Conservation (phyloP, 2,329 filamentous ascomycete species). For the Ceratocystis harringtonii region DNA sequence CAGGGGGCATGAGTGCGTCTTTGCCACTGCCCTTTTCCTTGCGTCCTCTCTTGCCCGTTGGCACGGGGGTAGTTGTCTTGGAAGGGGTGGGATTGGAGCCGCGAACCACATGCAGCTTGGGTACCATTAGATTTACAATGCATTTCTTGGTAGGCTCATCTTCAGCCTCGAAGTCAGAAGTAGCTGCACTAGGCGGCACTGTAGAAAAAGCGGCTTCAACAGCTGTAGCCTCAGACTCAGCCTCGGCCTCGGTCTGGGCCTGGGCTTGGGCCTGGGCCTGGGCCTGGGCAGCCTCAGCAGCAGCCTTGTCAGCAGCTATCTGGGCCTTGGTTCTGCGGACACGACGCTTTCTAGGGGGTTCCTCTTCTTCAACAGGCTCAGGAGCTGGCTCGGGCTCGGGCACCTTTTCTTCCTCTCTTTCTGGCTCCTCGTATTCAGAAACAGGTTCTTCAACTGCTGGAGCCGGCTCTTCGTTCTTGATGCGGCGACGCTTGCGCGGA, state of each 20-base stretch:
- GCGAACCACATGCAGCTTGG: conserved; percentile 9
- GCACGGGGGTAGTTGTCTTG: not conserved
- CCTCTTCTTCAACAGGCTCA: conserved; percentile 23
- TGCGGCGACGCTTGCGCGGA: conserved; percentile 13
- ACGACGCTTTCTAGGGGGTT: conserved; percentile 25
- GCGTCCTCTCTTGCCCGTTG: not conserved
- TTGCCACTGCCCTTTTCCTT: conserved; percentile 9
- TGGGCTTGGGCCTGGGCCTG: not conserved
- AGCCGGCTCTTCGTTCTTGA: conserved; percentile 8
- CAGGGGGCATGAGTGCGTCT: not conserved
- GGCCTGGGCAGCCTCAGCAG: conserved; percentile 8
- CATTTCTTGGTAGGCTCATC: conserved; percentile 5
- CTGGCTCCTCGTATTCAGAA: not conserved
- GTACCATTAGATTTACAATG: conserved; percentile 13
- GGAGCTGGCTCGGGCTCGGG: conserved; percentile 20
- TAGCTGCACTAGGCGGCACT: not conserved
- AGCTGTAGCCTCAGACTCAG: not conserved
- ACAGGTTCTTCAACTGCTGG: not conserved
- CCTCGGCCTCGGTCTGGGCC: not conserved
- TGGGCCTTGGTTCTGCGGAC: conserved; percentile 11
- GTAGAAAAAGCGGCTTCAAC: not conserved
- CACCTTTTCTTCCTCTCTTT: conserved; percentile 17
- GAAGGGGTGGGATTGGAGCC: conserved; percentile 7
- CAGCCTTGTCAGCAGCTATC: conserved; percentile 14
- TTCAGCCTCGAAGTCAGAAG: not conserved